Base-by-base conservation (phyloP, 2,329 filamentous ascomycete species). In the Gaeumannomyces sp. region DNA sequence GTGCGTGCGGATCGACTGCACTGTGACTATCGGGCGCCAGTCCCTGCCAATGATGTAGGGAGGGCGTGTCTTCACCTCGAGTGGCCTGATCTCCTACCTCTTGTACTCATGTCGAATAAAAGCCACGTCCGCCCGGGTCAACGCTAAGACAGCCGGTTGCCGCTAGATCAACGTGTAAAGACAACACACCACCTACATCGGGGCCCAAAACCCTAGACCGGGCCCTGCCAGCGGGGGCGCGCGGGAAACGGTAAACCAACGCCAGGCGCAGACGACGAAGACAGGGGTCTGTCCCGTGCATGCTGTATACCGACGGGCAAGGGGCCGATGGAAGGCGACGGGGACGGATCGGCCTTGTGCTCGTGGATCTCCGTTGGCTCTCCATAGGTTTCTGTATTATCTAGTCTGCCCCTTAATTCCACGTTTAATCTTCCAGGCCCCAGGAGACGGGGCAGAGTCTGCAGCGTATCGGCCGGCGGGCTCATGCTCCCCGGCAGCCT, bases 141-240 rank as follows among this genome's bases (percentile, higher is more conserved):
- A 53, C 45, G 45, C 45, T 19, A 25, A 53, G 7, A 25, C 45
- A 53, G n/a, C 45, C 45, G 45, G 69, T 11, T 53, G n/a, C n/a
- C 22, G 45, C 45, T 53, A 53, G 45, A 25, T 19, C 38, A 45
- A 7, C 38, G 45, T 53, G 45, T 53, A 25, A 53, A 53, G 19
- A 53, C 45, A 53, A 4, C 45, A 53, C 25, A 25, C 19, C n/a
- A 25, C 45, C 7, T n/a, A 53, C 45, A 53, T 11, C 45, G 25
- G 22, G 22, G 45, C 22, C 19, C 22, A 8, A 53, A 53, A 25
- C 22, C 45, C 22, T 45, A 45, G 38, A 11, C 14, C 38, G 38
- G 38, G 14, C 38, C 16, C 38, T 45, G 38, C 16, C 38, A 45
- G 38, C 19, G 38, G 38, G 38, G 38, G 38, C 38, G 38, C 38